Conservation (phyloP, 257 asterid species). For the Ballota nigra region DNA sequence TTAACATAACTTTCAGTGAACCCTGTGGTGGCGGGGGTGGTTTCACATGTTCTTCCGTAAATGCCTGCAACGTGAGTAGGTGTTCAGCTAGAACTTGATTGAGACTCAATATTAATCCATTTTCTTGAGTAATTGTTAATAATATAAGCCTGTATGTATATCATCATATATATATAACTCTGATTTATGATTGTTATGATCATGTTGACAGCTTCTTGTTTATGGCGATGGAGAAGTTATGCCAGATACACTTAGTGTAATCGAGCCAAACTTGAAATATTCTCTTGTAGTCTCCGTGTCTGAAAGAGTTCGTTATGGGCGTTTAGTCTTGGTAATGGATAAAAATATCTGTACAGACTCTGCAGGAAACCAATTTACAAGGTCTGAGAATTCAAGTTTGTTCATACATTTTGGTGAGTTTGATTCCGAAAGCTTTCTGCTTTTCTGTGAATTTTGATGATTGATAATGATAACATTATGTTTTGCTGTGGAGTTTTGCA, state of each 20-base stretch:
- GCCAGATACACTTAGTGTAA: slow-evolving; percentile 51
- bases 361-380: slow-evolving; percentile 70
- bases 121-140: not conserved
- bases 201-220: slow-evolving; percentile 67
- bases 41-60: slow-evolving; percentile 64
- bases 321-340: slow-evolving; percentile 65
- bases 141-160: too few relatives aligned
- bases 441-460: not conserved
- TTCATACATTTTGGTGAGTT: slow-evolving; percentile 75
- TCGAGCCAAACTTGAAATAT: slow-evolving; percentile 59
- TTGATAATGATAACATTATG: not conserved
- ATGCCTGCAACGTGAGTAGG: slow-evolving; percentile 88
- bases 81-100: slow-evolving; percentile 28
- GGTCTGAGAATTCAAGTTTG: slow-evolving; percentile 74
- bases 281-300: slow-evolving; percentile 62
- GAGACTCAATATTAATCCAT: not conserved
- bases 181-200: slow-evolving; percentile 6
- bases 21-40: slow-evolving; percentile 77
- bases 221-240: slow-evolving; percentile 78
- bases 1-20: slow-evolving; percentile 71
- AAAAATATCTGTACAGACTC: slow-evolving; percentile 69
- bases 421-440: not conserved
- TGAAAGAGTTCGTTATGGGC: slow-evolving; percentile 58
- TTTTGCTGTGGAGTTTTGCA: slow-evolving; percentile 29
- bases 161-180: not conserved